A percentile compares a stretch with the other conserved stretches of the same genome.
These are phyloP conservation scores for Zarea fungicola DNA, from an alignment of 2,329 filamentous ascomycete species.

Conservation along the genomic window DNA sequence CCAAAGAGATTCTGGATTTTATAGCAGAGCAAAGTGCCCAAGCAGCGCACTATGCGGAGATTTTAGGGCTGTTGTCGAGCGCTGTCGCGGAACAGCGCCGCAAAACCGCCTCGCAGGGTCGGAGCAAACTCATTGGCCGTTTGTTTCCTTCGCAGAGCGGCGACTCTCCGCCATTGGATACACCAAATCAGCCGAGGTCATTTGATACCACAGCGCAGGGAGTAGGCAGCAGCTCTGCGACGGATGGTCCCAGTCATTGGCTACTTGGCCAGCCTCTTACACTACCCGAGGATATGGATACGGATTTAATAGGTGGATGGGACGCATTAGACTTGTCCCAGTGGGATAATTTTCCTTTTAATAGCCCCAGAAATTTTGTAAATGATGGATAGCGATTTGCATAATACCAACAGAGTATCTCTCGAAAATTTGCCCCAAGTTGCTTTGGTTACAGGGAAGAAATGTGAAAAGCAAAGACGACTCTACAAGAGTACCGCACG, in stretches of 20 bases:
- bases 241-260: slow-evolving; percentile 6
- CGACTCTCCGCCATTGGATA: too few species aligned
- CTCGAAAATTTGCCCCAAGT: too few species aligned
- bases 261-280: neutral
- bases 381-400: slow-evolving; percentile 1
- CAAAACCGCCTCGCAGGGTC: slow-evolving; percentile 17
- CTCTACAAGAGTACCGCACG: too few species aligned
- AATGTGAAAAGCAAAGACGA: too few species aligned
- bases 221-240: neutral
- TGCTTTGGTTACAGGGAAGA: too few species aligned
- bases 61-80: slow-evolving; percentile 41
- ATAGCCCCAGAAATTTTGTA: slow-evolving; percentile 11
- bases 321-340: slow-evolving; percentile 27
- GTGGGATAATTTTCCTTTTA: slow-evolving; percentile 28
- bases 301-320: slow-evolving; percentile 18
- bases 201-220: neutral
- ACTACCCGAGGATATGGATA: neutral
- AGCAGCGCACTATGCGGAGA: slow-evolving; percentile 53
- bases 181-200: neutral
- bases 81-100: slow-evolving; percentile 38
- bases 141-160: slow-evolving; percentile 19
- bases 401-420: too few species aligned
- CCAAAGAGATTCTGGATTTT: slow-evolving; percentile 43
- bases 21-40: slow-evolving; percentile 47
- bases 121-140: slow-evolving; percentile 24